Evolutionary conservation across 768 basidiomycete species (phyloP), one percentile per base, ranked within the genome.

Genomic region (Crepidotus variabilis): DNA sequence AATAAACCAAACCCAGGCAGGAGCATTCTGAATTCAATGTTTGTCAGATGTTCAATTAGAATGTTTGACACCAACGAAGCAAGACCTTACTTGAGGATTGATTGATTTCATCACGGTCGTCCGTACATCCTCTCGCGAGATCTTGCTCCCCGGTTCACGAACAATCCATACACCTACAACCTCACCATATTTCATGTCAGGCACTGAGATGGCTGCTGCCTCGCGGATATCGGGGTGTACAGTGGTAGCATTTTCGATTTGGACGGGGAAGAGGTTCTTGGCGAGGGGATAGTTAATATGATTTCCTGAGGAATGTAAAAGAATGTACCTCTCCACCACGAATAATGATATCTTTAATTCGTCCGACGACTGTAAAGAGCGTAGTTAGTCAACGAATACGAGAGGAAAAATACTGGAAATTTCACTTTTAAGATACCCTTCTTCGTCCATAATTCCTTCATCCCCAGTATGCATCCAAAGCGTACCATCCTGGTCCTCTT

Each of bases 391-490:
- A 47, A 8, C 3, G 13, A 43, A 24, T 52, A 20, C 8, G 43
- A 16, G 2, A 18, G 36, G 20, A 33, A 13, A 11, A 50, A n/a
- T n/a, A n/a, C n/a, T n/a, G 50, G 35, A 16, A 32, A 13, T 73
- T 85, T 57, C 62, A 90, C 91, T 84, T 61, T 72, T 70, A 18
- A 93, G 67, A 69, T 92, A 93, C 1, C 91, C 91, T 52, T 93
- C 86, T 52, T 86, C 81, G 61, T 94, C 91, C 72, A 94, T 79
- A 33, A 88, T 84, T 0, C 82, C 90, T 63, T 91, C 82, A 64
- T 94, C 91, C 0, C 91, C 91, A 0, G 88, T 91, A 68, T 87
- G 80, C 85, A 93, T 91, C 91, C 91, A 93, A 34, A 87, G 61
- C 2, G 71, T 79, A 18, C 82, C 85, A 13, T 75, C 66, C 51